phyloP scores from a whole-genome alignment of 1,139 yeast genomes.

The Saccharomyces pastorianus region DNA sequence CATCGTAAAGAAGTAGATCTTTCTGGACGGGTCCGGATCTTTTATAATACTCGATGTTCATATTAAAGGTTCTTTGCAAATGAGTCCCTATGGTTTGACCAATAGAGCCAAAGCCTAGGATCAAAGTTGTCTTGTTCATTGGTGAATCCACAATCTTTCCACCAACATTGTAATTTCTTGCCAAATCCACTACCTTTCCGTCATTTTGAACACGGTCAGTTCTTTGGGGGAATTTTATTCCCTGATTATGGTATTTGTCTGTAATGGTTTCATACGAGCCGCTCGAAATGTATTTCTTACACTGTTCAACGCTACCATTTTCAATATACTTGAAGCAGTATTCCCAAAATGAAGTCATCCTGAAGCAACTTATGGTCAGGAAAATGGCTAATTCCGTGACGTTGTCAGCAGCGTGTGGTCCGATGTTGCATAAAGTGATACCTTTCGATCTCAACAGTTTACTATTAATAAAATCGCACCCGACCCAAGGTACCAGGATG shows the following conservation, averaged over 20 bases:
- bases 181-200: conserved; percentile 14
- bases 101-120: conserved; percentile 74
- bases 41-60: conserved; percentile 59
- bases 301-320: conserved; percentile 35
- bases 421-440: conserved; percentile 56
- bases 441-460: conserved; percentile 34
- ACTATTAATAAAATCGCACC: conserved; percentile 55
- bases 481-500: conserved; percentile 63
- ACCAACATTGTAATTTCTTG: conserved; percentile 40
- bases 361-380: conserved; percentile 51
- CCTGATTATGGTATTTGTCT: conserved; percentile 9
- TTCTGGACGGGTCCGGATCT: conserved; percentile 40
- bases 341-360: conserved; percentile 50
- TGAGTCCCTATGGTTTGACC: conserved; percentile 59
- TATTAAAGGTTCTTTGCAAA: conserved; percentile 47
- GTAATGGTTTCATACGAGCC: conserved; percentile 13
- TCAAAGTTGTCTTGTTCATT: conserved; percentile 50
- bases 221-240: conserved; percentile 1
- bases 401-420: conserved; percentile 54
- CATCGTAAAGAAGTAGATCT: conserved; percentile 41
- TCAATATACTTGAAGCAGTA: conserved; percentile 34
- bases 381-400: conserved; percentile 69
- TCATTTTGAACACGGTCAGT: not conserved
- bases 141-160: conserved; percentile 46
- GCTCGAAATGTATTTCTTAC: conserved; percentile 35